phyloP scores from a whole-genome alignment of 2,329 filamentous ascomycete species.

The Alternaria ethzedia region DNA sequence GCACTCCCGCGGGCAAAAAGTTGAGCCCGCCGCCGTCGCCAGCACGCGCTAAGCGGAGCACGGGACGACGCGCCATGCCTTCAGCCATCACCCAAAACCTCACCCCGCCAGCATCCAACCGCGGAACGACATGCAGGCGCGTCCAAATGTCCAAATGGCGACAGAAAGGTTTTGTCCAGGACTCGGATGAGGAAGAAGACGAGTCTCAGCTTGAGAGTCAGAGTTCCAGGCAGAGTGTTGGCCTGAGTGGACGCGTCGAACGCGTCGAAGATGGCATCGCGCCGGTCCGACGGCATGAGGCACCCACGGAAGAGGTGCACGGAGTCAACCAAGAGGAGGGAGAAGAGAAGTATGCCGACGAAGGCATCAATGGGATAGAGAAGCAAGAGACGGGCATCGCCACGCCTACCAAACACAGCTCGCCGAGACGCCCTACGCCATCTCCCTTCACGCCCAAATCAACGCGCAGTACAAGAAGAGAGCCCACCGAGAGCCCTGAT shows the following conservation, averaged over 20 bases:
- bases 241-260: slow-evolving; percentile 25
- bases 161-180: slow-evolving; percentile 57
- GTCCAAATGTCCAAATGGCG: slow-evolving; percentile 58
- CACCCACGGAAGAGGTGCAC: neutral
- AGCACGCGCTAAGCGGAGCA: slow-evolving; percentile 30
- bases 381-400: neutral
- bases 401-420: slow-evolving; percentile 14
- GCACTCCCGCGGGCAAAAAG: slow-evolving; percentile 20
- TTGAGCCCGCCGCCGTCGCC: slow-evolving; percentile 18
- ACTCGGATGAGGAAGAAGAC: slow-evolving; percentile 59
- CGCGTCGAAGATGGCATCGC: slow-evolving; percentile 20
- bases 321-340: neutral
- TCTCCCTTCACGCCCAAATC: slow-evolving; percentile 29
- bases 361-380: neutral
- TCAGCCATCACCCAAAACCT: slow-evolving; percentile 14
- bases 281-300: neutral
- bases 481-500: slow-evolving; percentile 41
- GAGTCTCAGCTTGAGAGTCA: slow-evolving; percentile 38
- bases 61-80: slow-evolving; percentile 30
- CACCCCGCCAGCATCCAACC: slow-evolving; percentile 21
- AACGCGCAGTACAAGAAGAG: neutral
- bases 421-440: slow-evolving; percentile 19
- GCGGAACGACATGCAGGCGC: slow-evolving; percentile 43
- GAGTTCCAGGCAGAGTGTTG: slow-evolving; percentile 15
- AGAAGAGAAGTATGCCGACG: neutral